These are phyloP conservation scores for Blastomyces percursus DNA, from an alignment of 2,329 filamentous ascomycete genomes.

Conservation along the genomic window DNA sequence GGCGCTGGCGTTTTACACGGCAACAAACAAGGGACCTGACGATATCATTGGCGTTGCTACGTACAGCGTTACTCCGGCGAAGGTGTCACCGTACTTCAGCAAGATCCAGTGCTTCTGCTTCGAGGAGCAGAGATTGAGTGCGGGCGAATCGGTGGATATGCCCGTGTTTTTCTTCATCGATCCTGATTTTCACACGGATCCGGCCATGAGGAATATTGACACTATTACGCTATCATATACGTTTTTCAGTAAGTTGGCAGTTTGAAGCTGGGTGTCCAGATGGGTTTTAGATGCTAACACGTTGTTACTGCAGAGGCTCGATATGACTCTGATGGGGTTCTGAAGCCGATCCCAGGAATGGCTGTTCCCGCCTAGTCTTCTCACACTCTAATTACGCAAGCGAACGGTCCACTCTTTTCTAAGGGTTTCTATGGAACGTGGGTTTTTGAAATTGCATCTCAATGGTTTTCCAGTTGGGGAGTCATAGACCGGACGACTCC, in stretches of 20 bases:
- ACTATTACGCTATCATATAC: constrained; percentile 95
- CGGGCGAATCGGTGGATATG: constrained; percentile 97
- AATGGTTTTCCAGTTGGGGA: not conserved
- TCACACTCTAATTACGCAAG: not conserved
- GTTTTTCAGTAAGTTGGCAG: constrained; percentile 72
- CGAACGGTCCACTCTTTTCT: not conserved
- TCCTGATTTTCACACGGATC: constrained; percentile 82
- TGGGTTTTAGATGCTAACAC: constrained; percentile 11
- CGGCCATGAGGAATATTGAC: constrained; percentile 87
- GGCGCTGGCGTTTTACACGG: constrained; percentile 92
- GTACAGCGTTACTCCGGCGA: constrained; percentile 90
- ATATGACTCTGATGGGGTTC: constrained; percentile 69
- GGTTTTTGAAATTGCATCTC: not conserved
- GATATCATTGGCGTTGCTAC: constrained; percentile 98
- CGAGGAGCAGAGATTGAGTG: constrained; percentile 87
- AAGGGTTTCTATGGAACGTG: not conserved
- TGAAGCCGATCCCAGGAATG: constrained; percentile 44
- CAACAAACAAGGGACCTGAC: constrained; percentile 76
- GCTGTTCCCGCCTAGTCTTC: not conserved
- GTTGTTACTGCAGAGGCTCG: constrained; percentile 53
- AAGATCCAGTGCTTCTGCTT: constrained; percentile 99
- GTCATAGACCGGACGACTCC: not conserved
- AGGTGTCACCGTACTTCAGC: constrained; percentile 95
- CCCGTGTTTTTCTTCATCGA: constrained; percentile 99
- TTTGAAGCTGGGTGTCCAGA: not conserved